These are phyloP conservation scores for Helicocarpus griseus DNA, from an alignment of 2,329 filamentous ascomycete species.

Conservation along the genomic window DNA sequence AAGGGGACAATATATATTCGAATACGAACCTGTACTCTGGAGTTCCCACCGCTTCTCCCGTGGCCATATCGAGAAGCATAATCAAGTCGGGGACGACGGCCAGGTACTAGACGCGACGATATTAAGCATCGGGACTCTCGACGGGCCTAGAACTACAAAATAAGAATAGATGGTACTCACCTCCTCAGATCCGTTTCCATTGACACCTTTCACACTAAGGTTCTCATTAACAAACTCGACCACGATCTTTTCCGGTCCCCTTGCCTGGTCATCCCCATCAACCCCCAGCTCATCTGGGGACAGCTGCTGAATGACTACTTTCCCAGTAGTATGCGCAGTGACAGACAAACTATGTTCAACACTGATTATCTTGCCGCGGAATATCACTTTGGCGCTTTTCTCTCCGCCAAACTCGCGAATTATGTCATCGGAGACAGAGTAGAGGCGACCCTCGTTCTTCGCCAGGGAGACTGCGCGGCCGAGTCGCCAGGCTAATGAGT, in stretches of 20 bases:
- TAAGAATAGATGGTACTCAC: neutral
- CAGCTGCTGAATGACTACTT: slow-evolving; percentile 45
- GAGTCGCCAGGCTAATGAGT: slow-evolving; percentile 41
- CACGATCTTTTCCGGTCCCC: slow-evolving; percentile 12
- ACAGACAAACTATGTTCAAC: slow-evolving; percentile 43
- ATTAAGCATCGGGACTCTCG: neutral
- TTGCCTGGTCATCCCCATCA: slow-evolving; percentile 6
- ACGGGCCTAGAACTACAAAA: neutral
- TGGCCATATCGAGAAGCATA: slow-evolving; percentile 16
- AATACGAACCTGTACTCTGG: slow-evolving; percentile 25
- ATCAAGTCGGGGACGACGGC: slow-evolving; percentile 28
- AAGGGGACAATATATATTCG: neutral
- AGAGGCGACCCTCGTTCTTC: slow-evolving; percentile 39
- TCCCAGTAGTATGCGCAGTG: slow-evolving; percentile 43
- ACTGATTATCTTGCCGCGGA: slow-evolving; percentile 53
- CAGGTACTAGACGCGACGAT: neutral
- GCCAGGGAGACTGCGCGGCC: slow-evolving; percentile 49
- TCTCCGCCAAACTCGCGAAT: slow-evolving; percentile 48
- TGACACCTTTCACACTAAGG: slow-evolving; percentile 41
- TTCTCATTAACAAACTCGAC: slow-evolving; percentile 59
- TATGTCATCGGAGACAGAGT: slow-evolving; percentile 48
- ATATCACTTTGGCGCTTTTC: slow-evolving; percentile 46
- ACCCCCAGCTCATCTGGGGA: slow-evolving; percentile 27
- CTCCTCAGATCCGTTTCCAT: slow-evolving; percentile 5
- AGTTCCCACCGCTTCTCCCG: slow-evolving; percentile 43